Evolutionary conservation across 1,139 yeast species (phyloP), one percentile per base, ranked within the genome.

Genomic region (Suhomyces maxii): DNA sequence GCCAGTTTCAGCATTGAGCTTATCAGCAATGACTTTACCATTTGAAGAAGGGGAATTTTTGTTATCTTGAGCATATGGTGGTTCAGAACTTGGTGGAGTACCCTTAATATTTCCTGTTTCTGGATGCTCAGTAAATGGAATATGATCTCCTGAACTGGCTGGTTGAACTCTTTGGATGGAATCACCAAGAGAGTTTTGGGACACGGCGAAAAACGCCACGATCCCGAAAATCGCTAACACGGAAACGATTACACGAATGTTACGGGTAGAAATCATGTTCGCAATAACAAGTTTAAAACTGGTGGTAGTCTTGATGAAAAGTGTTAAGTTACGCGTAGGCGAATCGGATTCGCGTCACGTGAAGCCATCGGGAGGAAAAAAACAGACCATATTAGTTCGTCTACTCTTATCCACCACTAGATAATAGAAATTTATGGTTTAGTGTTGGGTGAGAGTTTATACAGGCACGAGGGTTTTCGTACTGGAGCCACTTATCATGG

Each of bases 251-350:
- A 73, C 64, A 41, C 79, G 68, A 39, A 71, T 48, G 53, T 71
- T 68, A 47, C 77, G 68, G 26, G 72, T 68, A 49, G 67, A 61
- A 48, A 71, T 52, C 73, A 71, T 65, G 37, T n/a, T 45, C 38
- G 35, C 36, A 39, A 33, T 18, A 28, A 28, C n/a, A 28, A 28
- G 36, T 31, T 33, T 23, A 25, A 32, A 26, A 18, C 6, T 18
- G 6, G 23, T 18, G 6, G 23, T 18, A 18, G 23, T 18, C 6
- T 23, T 26, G 46, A 12, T 30, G 36, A 36, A 36, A 39, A 26
- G 34, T 38, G 42, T 40, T 23, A 31, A 12, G 28, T n/a, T 40
- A 44, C 46, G 49, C 49, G 46, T 40, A 18, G 23, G 23, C 23
- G 6, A 18, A 2, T 6, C 23, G 23, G 6, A 18, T 4, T 18